Conservation (phyloP, 2,329 filamentous ascomycete species). For the Mariannaea sp. region DNA sequence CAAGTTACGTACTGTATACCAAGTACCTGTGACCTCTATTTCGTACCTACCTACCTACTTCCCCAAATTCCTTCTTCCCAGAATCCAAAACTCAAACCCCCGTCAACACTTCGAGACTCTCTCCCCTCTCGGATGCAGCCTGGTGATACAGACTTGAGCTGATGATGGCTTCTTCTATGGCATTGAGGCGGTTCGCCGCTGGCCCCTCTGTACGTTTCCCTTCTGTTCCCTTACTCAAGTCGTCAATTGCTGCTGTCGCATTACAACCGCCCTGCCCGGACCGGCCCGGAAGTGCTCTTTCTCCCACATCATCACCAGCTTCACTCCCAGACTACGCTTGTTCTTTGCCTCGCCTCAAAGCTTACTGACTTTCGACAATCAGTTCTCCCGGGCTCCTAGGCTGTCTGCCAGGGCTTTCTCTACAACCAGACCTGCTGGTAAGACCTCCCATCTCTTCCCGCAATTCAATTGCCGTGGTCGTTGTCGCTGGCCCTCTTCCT, state of each 20-base stretch:
- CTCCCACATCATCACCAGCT: slow-evolving; percentile 23
- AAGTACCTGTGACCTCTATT: no score
- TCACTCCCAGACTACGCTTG: slow-evolving; percentile 8
- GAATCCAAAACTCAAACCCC: slow-evolving; percentile 34
- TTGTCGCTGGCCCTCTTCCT: no score
- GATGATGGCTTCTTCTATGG: slow-evolving; percentile 66
- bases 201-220: slow-evolving; percentile 58
- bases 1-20: neutral
- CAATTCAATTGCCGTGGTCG: slow-evolving; percentile 8
- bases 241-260: neutral
- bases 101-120: slow-evolving; percentile 33
- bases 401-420: slow-evolving; percentile 80
- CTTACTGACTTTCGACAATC: slow-evolving; percentile 31
- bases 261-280: slow-evolving; percentile 5
- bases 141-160: slow-evolving; percentile 38
- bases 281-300: slow-evolving; percentile 13
- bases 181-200: slow-evolving; percentile 64
- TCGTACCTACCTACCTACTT: slow-evolving; percentile 16
- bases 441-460: slow-evolving; percentile 38
- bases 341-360: slow-evolving; percentile 8
- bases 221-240: slow-evolving; percentile 8
- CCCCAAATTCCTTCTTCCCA: slow-evolving; percentile 20
- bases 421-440: slow-evolving; percentile 80
- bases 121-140: slow-evolving; percentile 40
- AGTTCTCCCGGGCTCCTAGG: slow-evolving; percentile 69